Base-by-base conservation (phyloP, 352 stramenopile species). In the Pythium dissotocum region DNA sequence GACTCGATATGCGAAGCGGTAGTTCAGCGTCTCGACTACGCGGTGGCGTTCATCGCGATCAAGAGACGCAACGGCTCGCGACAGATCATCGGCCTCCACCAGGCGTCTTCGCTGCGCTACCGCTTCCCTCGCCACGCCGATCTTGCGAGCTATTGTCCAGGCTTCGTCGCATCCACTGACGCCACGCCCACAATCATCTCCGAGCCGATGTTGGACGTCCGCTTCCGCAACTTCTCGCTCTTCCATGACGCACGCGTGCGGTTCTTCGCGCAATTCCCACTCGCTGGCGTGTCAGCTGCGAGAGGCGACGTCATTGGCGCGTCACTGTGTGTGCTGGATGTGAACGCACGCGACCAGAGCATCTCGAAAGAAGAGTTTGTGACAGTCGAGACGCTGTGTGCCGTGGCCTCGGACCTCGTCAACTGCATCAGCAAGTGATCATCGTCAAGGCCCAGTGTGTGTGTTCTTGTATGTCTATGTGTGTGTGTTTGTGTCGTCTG, bases 211-310 rank as follows among this genome's bases (percentile, higher is more conserved):
- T 57, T 55, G 8, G 78, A 92, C 26, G 30, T 63, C 6, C 75
- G 72, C 2, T 71, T 89, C 38, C 57, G 69, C 5, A 62, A 72
- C 24, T 71, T 89, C 33, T 58, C 60, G 40, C 61, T 87, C 26
- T 60, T 87, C 21, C 63, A 77, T 18, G 71, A 87, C 10, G 65
- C 76, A 0, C 67, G 70, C 32, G 69, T 85, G 36, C 78, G 63
- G 0, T 90, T 89, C 64, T 85, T 84, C 63, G 80, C 80, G 1
- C 69, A 80, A 1, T 89, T 89, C 58, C 82, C 84, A 49, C 78
- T 90, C 44, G 72, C 71, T 13, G 12, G 21, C 12, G 18, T 56
- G 42, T 21, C 16, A 4, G 16, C 24, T 28, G 68, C 67, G 3
- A 60, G 61, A 12, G 44, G 69, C 32, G 72, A 70, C 0, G 38